Conservation (phyloP, 163 green algal species). For the Trebouxiophyceae sp. region DNA sequence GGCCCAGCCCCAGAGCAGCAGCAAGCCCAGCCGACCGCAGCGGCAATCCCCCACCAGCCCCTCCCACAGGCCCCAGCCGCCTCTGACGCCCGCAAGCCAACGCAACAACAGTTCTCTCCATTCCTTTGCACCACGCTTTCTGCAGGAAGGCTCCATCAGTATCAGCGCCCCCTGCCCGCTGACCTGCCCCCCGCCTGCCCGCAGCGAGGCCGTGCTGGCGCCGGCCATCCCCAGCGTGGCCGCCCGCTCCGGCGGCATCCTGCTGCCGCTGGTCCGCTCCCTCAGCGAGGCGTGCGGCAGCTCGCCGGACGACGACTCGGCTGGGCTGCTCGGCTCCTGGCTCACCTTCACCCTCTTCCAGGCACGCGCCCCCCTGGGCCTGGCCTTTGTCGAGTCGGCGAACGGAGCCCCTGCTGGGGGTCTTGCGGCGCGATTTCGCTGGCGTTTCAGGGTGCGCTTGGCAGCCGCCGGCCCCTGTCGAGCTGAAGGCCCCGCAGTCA, state of each 20-base stretch:
- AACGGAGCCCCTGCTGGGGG: too few relatives aligned
- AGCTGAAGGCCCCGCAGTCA: neutral
- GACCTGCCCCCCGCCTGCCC: neutral
- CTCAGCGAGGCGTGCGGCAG: neutral
- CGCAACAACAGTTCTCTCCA: too few relatives aligned
- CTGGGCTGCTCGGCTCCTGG: neutral
- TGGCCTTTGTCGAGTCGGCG: neutral
- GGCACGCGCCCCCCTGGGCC: neutral
- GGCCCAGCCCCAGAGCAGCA: too few relatives aligned
- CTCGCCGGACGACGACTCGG: neutral
- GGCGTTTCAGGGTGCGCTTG: too few relatives aligned
- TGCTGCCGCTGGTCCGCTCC: neutral
- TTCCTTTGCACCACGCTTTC: too few relatives aligned
- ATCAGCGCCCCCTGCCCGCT: neutral
- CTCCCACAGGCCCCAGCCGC: too few relatives aligned
- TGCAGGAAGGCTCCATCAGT: too few relatives aligned
- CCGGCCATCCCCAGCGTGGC: neutral
- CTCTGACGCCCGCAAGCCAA: too few relatives aligned
- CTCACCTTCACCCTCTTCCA: constrained; percentile 1
- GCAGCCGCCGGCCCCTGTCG: neutral
- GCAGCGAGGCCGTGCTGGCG: neutral
- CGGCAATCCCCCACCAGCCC: too few relatives aligned
- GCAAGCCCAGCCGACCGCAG: too few relatives aligned
- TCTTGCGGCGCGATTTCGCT: neutral
- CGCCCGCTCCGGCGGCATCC: neutral